A percentile compares a stretch with the other conserved stretches of the same genome.
Conservation (phyloP, 257 asterid genomes). For the Nicotiana undulata region DNA sequence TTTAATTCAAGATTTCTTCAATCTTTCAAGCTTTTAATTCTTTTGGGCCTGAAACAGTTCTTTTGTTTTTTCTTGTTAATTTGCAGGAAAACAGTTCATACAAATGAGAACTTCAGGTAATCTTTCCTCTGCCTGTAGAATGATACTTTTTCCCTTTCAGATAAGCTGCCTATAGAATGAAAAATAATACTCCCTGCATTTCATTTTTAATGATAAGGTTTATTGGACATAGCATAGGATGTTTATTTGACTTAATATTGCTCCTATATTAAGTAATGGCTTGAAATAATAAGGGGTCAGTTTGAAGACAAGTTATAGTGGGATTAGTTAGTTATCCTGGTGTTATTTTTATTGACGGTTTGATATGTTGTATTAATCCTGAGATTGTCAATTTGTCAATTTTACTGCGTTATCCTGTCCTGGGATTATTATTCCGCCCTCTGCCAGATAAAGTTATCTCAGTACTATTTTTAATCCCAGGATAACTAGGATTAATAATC, state of each 20-base stretch:
- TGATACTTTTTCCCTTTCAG: neutral
- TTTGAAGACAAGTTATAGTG: too few species aligned
- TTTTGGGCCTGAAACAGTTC: neutral
- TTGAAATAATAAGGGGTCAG: too few species aligned
- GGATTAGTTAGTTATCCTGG: too few species aligned
- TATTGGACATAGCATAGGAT: neutral
- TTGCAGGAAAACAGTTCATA: conserved; percentile 83
- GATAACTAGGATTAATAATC: too few species aligned
- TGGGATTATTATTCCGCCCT: too few species aligned
- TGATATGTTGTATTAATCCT: too few species aligned
- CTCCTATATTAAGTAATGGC: neutral
- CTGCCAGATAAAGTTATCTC: too few species aligned
- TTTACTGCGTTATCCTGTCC: too few species aligned
- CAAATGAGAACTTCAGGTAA: conserved; percentile 91
- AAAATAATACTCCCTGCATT: neutral
- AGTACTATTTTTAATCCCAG: too few species aligned
- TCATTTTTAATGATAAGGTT: neutral
- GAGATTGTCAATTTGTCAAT: too few species aligned
- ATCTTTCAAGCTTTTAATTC: neutral
- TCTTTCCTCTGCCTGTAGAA: neutral
- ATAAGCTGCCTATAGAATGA: neutral
- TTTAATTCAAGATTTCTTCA: neutral
- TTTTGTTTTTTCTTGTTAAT: conserved; percentile 2
- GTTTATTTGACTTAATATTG: neutral
- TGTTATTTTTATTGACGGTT: too few species aligned